Percentiles rank a stretch among this genome's conserved stretches.
Evolutionary conservation across 2,329 filamentous ascomycete genomes (phyloP).

Genomic region (Botrytis galanthina): DNA sequence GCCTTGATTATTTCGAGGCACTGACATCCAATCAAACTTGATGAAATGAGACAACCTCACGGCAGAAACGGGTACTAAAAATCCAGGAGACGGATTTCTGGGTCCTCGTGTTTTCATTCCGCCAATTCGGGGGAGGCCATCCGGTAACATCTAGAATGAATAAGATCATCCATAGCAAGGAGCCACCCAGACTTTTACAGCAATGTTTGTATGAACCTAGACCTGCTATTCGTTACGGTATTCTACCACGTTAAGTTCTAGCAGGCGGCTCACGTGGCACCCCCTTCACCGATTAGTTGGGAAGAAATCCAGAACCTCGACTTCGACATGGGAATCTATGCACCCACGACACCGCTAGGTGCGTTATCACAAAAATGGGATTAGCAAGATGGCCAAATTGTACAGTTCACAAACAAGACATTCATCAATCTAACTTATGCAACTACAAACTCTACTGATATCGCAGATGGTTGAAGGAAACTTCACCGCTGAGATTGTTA

Average conservation of each 20-base stretch:
- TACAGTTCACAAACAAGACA: conserved; percentile 16
- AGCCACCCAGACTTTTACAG: not conserved
- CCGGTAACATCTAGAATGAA: conserved; percentile 22
- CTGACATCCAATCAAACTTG: conserved; percentile 6
- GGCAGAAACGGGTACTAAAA: conserved; percentile 13
- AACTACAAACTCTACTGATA: conserved; percentile 18
- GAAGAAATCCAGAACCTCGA: conserved; percentile 19
- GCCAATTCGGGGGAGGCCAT: conserved; percentile 17
- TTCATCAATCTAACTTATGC: conserved; percentile 20
- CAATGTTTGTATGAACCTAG: conserved; percentile 5
- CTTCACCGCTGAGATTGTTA: conserved; percentile 23
- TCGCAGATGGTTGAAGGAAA: conserved; percentile 13
- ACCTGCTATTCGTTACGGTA: conserved; percentile 2
- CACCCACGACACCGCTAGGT: conserved; percentile 14
- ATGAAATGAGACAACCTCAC: conserved; percentile 13
- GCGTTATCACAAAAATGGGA: conserved; percentile 12
- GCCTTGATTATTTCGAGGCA: conserved; percentile 4
- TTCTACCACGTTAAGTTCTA: conserved; percentile 1
- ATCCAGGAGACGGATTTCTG: conserved; percentile 21
- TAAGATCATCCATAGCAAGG: conserved; percentile 16
- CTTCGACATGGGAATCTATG: conserved; percentile 18
- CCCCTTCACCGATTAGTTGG: conserved; percentile 15
- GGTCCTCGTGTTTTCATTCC: conserved; percentile 17
- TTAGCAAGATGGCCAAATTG: conserved; percentile 9
- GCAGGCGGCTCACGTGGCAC: conserved; percentile 15